These are phyloP conservation scores for Isatis lusitanica DNA, from an alignment of 441 rosid genomes.

Conservation along the genomic window DNA sequence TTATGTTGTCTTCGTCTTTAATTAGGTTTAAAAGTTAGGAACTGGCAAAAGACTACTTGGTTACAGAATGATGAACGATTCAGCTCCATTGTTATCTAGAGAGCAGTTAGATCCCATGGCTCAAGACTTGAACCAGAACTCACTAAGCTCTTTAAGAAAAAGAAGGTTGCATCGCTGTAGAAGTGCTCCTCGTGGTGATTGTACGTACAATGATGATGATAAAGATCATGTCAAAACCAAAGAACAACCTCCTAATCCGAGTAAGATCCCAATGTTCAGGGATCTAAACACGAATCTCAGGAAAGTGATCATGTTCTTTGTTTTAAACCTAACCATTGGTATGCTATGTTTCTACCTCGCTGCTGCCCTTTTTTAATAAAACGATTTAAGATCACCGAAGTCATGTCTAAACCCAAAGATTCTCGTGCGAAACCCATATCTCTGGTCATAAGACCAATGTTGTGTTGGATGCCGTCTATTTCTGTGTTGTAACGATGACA, in stretches of 20 bases:
- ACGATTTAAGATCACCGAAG: no score
- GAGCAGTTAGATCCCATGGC: constrained; percentile 30
- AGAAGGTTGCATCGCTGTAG: constrained; percentile 55
- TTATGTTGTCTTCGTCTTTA: neutral
- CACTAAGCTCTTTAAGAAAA: constrained; percentile 34
- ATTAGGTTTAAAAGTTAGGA: no score
- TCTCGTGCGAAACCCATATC: constrained; percentile 51
- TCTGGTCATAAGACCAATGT: constrained; percentile 60
- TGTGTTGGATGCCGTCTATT: constrained; percentile 63
- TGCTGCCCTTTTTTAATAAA: no score
- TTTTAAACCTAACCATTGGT: constrained; percentile 52
- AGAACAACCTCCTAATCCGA: constrained; percentile 33
- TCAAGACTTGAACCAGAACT: constrained; percentile 30
- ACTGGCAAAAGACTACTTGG: no score
- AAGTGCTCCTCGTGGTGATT: constrained; percentile 68
- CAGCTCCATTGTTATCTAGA: constrained; percentile 47
- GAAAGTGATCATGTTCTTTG: constrained; percentile 43
- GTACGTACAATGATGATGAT: constrained; percentile 24
- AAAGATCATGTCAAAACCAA: constrained; percentile 21
- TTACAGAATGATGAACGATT: constrained; percentile 44
- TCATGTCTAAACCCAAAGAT: no score
- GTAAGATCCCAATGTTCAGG: constrained; percentile 35
- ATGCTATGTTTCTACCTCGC: constrained; percentile 51
- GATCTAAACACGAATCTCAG: constrained; percentile 45
- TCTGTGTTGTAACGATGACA: constrained; percentile 78